These are phyloP conservation scores for Echium plantagineum DNA, from an alignment of 257 asterid species.

Conservation along the genomic window DNA sequence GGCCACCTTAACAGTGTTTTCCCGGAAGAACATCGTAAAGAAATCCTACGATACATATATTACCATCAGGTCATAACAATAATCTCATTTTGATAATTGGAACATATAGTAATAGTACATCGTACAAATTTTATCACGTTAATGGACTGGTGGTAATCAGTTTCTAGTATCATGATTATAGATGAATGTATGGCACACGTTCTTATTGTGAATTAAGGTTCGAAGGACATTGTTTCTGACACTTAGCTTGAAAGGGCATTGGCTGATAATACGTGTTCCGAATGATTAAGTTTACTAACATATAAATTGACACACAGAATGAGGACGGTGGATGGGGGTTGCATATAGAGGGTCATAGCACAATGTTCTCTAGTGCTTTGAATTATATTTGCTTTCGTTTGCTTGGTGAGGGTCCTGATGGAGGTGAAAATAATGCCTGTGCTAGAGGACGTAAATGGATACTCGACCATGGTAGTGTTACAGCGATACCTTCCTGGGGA, in stretches of 20 bases:
- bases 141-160: no score
- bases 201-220: neutral
- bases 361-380: constrained; percentile 8
- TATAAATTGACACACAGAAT: neutral
- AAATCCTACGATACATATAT: constrained; percentile 2
- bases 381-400: constrained; percentile 4
- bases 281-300: neutral
- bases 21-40: neutral
- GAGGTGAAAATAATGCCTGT: constrained; percentile 3
- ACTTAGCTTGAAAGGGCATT: no score
- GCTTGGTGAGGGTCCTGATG: constrained; percentile 7
- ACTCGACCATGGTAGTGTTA: constrained; percentile 9
- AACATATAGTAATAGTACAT: no score
- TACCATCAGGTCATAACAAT: constrained; percentile 1
- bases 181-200: no score
- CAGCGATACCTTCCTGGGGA: constrained; percentile 10
- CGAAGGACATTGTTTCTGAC: no score
- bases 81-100: neutral
- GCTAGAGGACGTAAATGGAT: constrained; percentile 9
- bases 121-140: no score
- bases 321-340: constrained; percentile 16
- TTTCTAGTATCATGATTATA: no score
- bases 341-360: constrained; percentile 9
- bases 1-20: neutral
- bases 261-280: no score